A percentile compares a stretch with the other conserved stretches of the same genome.
Evolutionary conservation across 2,329 filamentous ascomycete genomes (phyloP).

Genomic region (Madurella fahalii): DNA sequence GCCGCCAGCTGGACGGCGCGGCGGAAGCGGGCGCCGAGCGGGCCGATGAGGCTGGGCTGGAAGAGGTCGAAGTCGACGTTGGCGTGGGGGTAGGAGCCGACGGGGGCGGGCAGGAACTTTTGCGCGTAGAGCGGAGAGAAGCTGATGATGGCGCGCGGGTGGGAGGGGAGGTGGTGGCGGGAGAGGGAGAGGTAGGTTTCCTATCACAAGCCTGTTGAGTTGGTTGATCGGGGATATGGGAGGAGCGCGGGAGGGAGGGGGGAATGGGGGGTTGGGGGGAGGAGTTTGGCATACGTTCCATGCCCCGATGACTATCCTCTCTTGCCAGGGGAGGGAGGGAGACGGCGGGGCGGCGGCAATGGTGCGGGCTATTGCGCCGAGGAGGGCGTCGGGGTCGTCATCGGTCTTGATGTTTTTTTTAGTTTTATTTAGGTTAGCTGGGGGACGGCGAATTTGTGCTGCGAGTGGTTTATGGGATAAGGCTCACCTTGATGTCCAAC

Average conservation of each 20-base stretch:
- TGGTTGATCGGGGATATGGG: too few relatives aligned
- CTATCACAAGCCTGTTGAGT: too few relatives aligned
- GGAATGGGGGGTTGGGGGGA: background rate
- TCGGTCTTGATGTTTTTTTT: constrained; percentile 48
- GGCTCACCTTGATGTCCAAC: constrained; percentile 76
- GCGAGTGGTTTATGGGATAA: too few relatives aligned
- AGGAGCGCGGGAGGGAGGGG: background rate
- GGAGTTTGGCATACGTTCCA: constrained; percentile 60
- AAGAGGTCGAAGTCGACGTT: constrained; percentile 76
- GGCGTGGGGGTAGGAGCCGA: constrained; percentile 51
- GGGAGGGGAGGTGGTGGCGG: constrained; percentile 57
- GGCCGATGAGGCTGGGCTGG: constrained; percentile 63
- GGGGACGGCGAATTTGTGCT: too few relatives aligned
- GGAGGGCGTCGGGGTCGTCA: constrained; percentile 66
- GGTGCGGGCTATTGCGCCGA: constrained; percentile 62
- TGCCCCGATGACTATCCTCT: constrained; percentile 72
- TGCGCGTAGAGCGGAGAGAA: constrained; percentile 64
- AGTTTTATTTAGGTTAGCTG: background rate
- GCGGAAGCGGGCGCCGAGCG: constrained; percentile 63
- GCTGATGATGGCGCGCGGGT: constrained; percentile 64
- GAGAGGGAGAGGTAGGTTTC: constrained; percentile 65
- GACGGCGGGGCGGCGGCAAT: constrained; percentile 49
- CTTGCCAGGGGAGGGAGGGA: constrained; percentile 56
- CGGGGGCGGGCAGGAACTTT: constrained; percentile 53
- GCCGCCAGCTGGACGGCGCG: constrained; percentile 49